phyloP scores from a whole-genome alignment of 768 basidiomycete species.

The Pleurotus citrinopileatus region DNA sequence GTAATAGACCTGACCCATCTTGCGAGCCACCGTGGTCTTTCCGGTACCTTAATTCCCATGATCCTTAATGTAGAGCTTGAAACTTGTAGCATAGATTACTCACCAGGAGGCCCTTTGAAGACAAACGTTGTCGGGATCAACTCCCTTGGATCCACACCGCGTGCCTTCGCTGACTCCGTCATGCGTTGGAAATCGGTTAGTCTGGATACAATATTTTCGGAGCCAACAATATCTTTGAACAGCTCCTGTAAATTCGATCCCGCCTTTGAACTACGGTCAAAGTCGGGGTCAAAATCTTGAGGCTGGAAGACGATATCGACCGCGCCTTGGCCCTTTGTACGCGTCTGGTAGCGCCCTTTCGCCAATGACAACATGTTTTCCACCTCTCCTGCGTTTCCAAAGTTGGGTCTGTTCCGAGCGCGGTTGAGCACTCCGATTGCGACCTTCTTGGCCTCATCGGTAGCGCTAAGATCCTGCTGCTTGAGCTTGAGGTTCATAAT shows the following conservation, averaged over 20 bases:
- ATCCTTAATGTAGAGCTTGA: constrained; percentile 25
- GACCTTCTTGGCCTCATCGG: constrained; percentile 51
- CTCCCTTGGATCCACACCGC: constrained; percentile 41
- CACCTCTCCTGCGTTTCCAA: constrained; percentile 64
- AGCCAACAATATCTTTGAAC: constrained; percentile 64
- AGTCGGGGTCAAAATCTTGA: constrained; percentile 66
- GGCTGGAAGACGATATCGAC: constrained; percentile 50
- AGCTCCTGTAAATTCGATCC: constrained; percentile 48
- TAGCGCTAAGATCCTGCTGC: constrained; percentile 54
- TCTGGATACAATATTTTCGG: constrained; percentile 48
- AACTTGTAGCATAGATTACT: constrained; percentile 11
- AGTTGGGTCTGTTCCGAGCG: constrained; percentile 49
- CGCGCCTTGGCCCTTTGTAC: constrained; percentile 25
- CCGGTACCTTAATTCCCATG: constrained; percentile 48
- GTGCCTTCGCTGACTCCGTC: constrained; percentile 36
- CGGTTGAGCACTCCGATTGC: constrained; percentile 48
- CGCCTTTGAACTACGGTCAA: constrained; percentile 45
- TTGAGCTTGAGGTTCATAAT: constrained; percentile 57
- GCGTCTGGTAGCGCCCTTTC: constrained; percentile 43
- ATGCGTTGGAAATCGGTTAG: constrained; percentile 52
- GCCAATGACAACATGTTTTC: constrained; percentile 56
- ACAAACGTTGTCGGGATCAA: constrained; percentile 65
- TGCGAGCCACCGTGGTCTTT: constrained; percentile 61
- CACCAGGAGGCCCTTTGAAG: constrained; percentile 73
- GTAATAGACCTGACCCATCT: constrained; percentile 60